Percentiles rank a stretch among this genome's conserved stretches.
Conservation (phyloP, 1,139 yeast genomes). For the Lodderomyces parapsilosis region DNA sequence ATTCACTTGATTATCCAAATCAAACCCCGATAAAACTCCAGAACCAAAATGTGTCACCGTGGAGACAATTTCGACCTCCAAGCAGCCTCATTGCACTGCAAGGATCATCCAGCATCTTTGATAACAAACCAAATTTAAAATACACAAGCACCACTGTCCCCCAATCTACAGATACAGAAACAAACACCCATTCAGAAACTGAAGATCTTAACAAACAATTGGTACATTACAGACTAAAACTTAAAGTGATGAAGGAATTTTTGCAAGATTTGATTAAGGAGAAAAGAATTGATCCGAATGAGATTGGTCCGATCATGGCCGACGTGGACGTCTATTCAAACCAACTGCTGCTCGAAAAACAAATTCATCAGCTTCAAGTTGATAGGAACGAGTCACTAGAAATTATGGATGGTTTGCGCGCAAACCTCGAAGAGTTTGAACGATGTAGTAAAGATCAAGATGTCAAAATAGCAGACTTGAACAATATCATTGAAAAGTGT, state of each 20-base stretch:
- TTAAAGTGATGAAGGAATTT: conserved; percentile 42
- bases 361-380: conserved; percentile 21
- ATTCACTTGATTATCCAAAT: background rate
- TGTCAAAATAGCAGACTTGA: conserved; percentile 12
- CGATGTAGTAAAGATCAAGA: conserved; percentile 27
- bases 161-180: background rate
- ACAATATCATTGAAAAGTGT: background rate
- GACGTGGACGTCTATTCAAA: conserved; percentile 8
- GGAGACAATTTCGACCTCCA: conserved; percentile 32
- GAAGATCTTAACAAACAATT: conserved; percentile 40
- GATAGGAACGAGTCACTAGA: conserved; percentile 37
- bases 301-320: conserved; percentile 1
- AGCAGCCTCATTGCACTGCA: background rate
- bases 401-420: conserved; percentile 39
- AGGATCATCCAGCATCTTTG: conserved; percentile 11
- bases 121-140: conserved; percentile 10
- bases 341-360: conserved; percentile 10
- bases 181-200: conserved; percentile 18
- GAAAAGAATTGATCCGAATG: conserved; percentile 12
- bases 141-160: background rate
- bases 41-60: conserved; percentile 21
- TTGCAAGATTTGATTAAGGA: conserved; percentile 37
- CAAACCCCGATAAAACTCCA: conserved; percentile 5
- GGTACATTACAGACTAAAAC: conserved; percentile 43
- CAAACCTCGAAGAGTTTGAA: conserved; percentile 36